These are phyloP conservation scores for Tetracladium marchalianum DNA, from an alignment of 495 filamentous ascomycete species.

Conservation along the genomic window DNA sequence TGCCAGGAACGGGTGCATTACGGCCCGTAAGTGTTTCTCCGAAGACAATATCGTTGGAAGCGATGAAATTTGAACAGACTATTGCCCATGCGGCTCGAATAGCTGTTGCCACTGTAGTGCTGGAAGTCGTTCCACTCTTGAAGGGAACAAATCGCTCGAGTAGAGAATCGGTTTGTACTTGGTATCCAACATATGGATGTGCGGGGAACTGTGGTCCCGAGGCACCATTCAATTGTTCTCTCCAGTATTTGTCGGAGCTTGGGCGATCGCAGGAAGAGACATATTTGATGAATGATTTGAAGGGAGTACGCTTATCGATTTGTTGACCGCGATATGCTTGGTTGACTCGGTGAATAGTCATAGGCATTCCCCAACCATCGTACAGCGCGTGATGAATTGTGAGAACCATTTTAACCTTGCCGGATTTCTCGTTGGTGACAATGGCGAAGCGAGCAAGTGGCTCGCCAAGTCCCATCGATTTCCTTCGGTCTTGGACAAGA, in stretches of 20 bases:
- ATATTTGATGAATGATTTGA: slow-evolving; percentile 1
- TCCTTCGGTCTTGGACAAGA: neutral
- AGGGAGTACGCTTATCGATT: neutral
- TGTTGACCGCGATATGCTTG: neutral
- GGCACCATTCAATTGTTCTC: neutral
- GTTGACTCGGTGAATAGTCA: slow-evolving; percentile 25
- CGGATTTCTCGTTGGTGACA: neutral
- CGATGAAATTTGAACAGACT: slow-evolving; percentile 21
- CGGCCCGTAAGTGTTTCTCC: slow-evolving; percentile 10
- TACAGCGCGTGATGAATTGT: slow-evolving; percentile 62
- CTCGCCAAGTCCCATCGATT: slow-evolving; percentile 3
- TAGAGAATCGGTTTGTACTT: too few species aligned
- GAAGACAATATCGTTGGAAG: slow-evolving; percentile 35
- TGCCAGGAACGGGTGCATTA: neutral
- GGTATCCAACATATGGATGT: too few species aligned
- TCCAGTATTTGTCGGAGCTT: slow-evolving; percentile 5
- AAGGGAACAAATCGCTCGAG: too few species aligned
- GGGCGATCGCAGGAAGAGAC: neutral
- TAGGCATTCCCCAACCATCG: slow-evolving; percentile 55
- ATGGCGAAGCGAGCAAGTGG: slow-evolving; percentile 19
- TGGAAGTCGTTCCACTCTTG: too few species aligned
- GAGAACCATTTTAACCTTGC: slow-evolving; percentile 36
- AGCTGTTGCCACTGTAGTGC: too few species aligned
- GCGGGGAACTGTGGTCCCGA: neutral
- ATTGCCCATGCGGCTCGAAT: slow-evolving; percentile 31